phyloP scores from a whole-genome alignment of 306 rosid genomes.

The Mimosa pudica region DNA sequence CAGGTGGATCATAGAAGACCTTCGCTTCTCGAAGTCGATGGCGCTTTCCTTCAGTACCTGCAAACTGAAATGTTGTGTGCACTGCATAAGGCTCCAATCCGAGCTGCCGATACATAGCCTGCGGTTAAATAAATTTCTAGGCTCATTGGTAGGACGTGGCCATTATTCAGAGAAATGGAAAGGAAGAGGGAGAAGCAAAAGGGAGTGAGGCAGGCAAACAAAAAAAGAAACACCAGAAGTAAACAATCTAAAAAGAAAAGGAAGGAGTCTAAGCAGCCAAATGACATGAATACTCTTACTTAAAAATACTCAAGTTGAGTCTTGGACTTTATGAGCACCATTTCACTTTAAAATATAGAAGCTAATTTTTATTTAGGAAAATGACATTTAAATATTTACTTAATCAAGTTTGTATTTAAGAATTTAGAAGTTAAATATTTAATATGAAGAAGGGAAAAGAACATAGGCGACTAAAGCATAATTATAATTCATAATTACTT shows the following conservation, averaged over 20 bases:
- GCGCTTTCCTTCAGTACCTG: conserved; percentile 95
- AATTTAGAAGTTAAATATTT: not conserved
- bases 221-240: not conserved
- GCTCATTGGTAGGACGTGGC: not conserved
- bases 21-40: conserved; percentile 93
- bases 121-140: conserved; percentile 36
- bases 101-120: conserved; percentile 89
- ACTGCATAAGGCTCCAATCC: conserved; percentile 90
- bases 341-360: not conserved
- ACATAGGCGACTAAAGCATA: conserved; percentile 7
- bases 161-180: not conserved
- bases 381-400: conserved; percentile 1
- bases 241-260: not conserved
- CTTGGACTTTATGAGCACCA: not conserved
- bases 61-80: conserved; percentile 91
- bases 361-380: not conserved
- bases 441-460: conserved; percentile 3
- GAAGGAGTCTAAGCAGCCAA: conserved; percentile 3
- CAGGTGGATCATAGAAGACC: conserved; percentile 89
- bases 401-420: not conserved
- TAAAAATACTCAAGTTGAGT: not conserved
- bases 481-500: not conserved
- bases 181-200: not conserved
- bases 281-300: conserved; percentile 12
- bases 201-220: not conserved